Evolutionary conservation across 345 rosid genomes (phyloP), one percentile per base, ranked within the genome.

Genomic region (Salix dunnii): DNA sequence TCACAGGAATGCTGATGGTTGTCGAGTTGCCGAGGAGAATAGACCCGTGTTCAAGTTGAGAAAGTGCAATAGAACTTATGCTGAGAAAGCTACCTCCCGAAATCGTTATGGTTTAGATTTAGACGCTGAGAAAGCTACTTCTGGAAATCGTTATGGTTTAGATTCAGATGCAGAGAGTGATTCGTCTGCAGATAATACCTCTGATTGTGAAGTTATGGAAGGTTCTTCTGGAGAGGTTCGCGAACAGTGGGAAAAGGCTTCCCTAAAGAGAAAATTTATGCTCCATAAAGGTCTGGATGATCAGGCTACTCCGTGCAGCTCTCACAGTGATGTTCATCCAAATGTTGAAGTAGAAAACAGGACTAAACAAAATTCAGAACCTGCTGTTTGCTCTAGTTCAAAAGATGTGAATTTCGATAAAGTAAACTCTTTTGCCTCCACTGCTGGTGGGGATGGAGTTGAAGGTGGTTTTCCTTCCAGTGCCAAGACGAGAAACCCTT

Each of bases 171-270:
- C 65, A 35, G 79, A 51, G 23, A 68, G 58, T 72, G 75, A 68
- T 77, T 60, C 68, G 6, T 74, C 71, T 18, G 53, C 33, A 67
- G 76, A 76, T 17, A 49, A 21, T 48, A 72, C 74, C 40, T 81
- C 84, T 73, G 84, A 81, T 73, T 81, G 78, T 69, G 84, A 81
- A 74, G 73, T 69, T 38, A 80, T 94, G 75, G 95, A 90, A 75
- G 90, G 82, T 75, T 85, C 93, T 76, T 67, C n/a, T 28, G 82
- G 85, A 62, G 82, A 87, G 78, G 79, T 92, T 27, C 91, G 83
- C 23, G 86, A 90, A 78, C 84, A 84, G 73, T 92, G 97, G 97
- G 91, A 88, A 82, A 88, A 85, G 77, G 91, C 90, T 27, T 86
- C 18, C 23, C 76, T 68, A 10, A 86, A 73, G 67, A 90, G 85